A percentile compares a stretch with the other conserved stretches of the same genome.
These are phyloP conservation scores for Barnettozyma sucrosica DNA, from an alignment of 805 yeast species.

Conservation along the genomic window DNA sequence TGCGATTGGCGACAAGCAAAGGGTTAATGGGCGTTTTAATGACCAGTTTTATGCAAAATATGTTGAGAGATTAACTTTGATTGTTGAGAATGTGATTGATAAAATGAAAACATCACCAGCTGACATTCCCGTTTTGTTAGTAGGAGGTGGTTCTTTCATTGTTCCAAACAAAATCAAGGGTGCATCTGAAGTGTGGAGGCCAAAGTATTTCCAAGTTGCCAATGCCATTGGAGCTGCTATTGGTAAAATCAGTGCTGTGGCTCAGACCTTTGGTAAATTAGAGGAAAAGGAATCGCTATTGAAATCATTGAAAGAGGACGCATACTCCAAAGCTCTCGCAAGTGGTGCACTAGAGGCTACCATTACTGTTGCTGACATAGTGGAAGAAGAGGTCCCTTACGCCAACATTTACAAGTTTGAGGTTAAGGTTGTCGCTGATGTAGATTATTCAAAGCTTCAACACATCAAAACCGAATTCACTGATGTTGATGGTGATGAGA, in stretches of 20 bases:
- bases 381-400: constrained; percentile 29
- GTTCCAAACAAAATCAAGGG: constrained; percentile 34
- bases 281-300: constrained; percentile 18
- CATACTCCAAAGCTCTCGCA: constrained; percentile 17
- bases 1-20: constrained; percentile 26
- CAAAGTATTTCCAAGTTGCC: constrained; percentile 40
- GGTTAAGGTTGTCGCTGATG: constrained; percentile 39
- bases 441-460: constrained; percentile 31
- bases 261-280: constrained; percentile 19
- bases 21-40: constrained; percentile 22
- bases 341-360: constrained; percentile 26
- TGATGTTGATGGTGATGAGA: constrained; percentile 4
- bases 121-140: constrained; percentile 38
- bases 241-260: constrained; percentile 25
- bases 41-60: constrained; percentile 32
- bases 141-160: constrained; percentile 48
- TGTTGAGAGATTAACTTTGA: constrained; percentile 31
- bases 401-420: constrained; percentile 31
- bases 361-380: constrained; percentile 25
- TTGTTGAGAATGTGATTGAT: constrained; percentile 35
- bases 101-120: constrained; percentile 41
- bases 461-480: constrained; percentile 5
- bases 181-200: constrained; percentile 39
- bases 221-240: constrained; percentile 48
- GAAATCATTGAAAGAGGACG: constrained; percentile 23